A percentile compares a stretch with the other conserved stretches of the same genome.
Conservation (phyloP, 2,329 filamentous ascomycete genomes). For the Trichophyton benhamiae region DNA sequence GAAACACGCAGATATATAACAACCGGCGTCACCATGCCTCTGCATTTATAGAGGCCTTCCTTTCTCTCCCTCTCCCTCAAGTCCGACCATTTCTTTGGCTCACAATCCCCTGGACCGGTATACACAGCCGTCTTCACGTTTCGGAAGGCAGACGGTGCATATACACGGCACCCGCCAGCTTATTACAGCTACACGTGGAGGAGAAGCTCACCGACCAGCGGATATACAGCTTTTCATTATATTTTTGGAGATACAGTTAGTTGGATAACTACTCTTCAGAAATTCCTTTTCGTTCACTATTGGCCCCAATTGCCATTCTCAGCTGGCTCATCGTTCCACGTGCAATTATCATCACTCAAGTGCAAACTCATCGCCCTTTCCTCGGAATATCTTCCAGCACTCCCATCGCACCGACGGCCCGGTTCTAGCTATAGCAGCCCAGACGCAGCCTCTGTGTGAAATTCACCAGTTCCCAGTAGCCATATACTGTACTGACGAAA, state of each 20-base stretch:
- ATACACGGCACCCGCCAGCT: neutral
- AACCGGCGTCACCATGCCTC: neutral
- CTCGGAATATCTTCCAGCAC: neutral
- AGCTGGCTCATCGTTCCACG: neutral
- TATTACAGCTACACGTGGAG: neutral
- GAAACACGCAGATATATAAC: conserved; percentile 2
- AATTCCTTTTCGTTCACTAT: neutral
- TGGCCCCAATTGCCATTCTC: neutral
- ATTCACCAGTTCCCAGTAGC: neutral
- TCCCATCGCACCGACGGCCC: neutral
- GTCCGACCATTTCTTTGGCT: neutral
- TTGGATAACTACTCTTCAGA: neutral
- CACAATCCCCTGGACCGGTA: neutral
- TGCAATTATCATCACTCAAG: neutral
- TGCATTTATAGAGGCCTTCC: neutral
- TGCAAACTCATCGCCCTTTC: neutral
- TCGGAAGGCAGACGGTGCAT: neutral
- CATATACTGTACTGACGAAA: neutral
- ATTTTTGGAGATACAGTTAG: neutral
- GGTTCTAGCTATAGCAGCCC: neutral
- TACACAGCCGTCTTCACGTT: neutral
- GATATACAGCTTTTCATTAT: neutral
- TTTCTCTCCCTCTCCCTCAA: neutral
- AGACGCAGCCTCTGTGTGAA: neutral
- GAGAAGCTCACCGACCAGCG: neutral